Evolutionary conservation across 179 eudicot genomes (phyloP).

Genomic region (Heliamphora ciliata): DNA sequence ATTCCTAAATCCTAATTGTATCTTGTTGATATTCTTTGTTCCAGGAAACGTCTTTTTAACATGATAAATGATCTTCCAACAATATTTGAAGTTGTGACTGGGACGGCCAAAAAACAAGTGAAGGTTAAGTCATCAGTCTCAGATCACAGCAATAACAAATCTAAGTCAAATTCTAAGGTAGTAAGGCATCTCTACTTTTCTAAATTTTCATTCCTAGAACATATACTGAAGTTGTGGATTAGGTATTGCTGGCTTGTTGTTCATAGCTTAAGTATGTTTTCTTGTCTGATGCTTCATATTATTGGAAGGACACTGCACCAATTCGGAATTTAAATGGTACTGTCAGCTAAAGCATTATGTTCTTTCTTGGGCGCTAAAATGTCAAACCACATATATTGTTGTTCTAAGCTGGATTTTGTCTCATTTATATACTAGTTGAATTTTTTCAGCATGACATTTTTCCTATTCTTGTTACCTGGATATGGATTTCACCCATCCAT

Average conservation of each 20-base stretch:
- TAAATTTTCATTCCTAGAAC: background rate
- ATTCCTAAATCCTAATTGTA: background rate
- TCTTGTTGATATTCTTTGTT: conserved; percentile 9
- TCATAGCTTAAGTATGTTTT: background rate
- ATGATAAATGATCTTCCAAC: conserved; percentile 56
- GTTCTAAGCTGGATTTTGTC: background rate
- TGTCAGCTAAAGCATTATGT: background rate
- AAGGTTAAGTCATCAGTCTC: conserved; percentile 30
- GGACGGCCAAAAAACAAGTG: conserved; percentile 32
- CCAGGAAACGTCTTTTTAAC: conserved; percentile 43
- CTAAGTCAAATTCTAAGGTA: conserved; percentile 28
- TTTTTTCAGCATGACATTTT: no score
- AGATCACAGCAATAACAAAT: conserved; percentile 29
- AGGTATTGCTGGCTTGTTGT: background rate
- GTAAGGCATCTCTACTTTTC: background rate
- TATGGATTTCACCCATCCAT: no score
- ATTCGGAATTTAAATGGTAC: background rate
- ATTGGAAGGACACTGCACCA: background rate
- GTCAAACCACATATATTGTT: background rate
- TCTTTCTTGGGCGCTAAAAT: background rate
- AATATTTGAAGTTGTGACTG: conserved; percentile 45
- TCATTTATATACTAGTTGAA: background rate
- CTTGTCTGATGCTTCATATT: background rate
- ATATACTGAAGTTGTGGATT: background rate
- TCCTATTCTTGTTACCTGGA: no score